phyloP scores from a whole-genome alignment of 2,329 filamentous ascomycete genomes.

The Colletotrichum aenigma region DNA sequence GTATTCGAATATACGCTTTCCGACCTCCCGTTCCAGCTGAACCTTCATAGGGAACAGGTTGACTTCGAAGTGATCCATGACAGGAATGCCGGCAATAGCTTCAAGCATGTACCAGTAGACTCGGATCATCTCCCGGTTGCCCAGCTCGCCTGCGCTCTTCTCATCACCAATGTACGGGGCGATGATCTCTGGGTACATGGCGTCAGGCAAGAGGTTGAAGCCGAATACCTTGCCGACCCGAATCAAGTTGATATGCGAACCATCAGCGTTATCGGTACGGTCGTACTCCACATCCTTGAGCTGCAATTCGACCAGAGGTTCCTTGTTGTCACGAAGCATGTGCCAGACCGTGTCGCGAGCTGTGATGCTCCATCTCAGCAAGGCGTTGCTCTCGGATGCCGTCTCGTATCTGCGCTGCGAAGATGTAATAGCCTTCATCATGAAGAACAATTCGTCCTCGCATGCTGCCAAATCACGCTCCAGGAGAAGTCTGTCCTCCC shows the following conservation, averaged over 20 bases:
- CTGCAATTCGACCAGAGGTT: conserved; percentile 92
- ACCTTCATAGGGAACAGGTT: conserved; percentile 92
- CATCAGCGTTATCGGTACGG: conserved; percentile 94
- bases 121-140: conserved; percentile 81
- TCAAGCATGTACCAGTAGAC: conserved; percentile 99
- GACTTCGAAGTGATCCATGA: conserved; percentile 96
- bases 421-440: conserved; percentile 99
- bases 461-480: conserved; percentile 88
- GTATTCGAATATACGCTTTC: conserved; percentile 94
- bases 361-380: conserved; percentile 92
- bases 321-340: conserved; percentile 83
- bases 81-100: conserved; percentile 94
- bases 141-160: conserved; percentile 53
- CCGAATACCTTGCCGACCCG: conserved; percentile 88
- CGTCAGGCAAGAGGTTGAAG: conserved; percentile 86
- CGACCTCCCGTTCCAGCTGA: conserved; percentile 90
- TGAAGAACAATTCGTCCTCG: conserved; percentile 97
- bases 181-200: conserved; percentile 95
- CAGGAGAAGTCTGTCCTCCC: conserved; percentile 87
- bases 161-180: conserved; percentile 81
- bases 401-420: conserved; percentile 87
- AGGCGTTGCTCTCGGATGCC: conserved; percentile 73
- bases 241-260: conserved; percentile 91
- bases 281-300: conserved; percentile 91
- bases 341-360: conserved; percentile 98